phyloP scores from a whole-genome alignment of 2,329 filamentous ascomycete species.

The Davidsoniella australis region DNA sequence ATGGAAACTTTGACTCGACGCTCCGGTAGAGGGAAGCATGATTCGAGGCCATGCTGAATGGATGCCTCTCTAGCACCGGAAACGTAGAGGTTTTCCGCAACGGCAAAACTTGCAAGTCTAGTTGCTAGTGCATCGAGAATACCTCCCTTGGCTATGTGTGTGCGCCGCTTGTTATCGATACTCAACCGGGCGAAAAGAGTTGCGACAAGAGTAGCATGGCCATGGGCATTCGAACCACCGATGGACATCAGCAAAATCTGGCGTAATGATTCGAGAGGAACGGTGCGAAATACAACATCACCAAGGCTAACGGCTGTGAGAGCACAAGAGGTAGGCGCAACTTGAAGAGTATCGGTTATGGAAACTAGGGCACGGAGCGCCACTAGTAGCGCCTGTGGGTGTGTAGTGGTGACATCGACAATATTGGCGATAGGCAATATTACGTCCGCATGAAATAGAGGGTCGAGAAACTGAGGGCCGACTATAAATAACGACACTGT shows the following conservation, averaged over 20 bases:
- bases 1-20: conserved; percentile 43
- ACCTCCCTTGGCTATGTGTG: conserved; percentile 45
- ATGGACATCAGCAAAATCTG: neutral
- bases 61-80: conserved; percentile 42
- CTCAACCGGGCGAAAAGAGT: conserved; percentile 1
- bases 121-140: conserved; percentile 64
- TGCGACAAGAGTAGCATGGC: conserved; percentile 1
- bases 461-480: conserved; percentile 60
- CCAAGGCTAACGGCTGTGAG: neutral
- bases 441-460: conserved; percentile 50
- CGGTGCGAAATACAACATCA: neutral
- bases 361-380: conserved; percentile 43
- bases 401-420: conserved; percentile 47
- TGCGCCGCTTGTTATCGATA: conserved; percentile 3
- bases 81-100: conserved; percentile 50
- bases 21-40: conserved; percentile 44
- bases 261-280: neutral
- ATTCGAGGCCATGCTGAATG: conserved; percentile 34
- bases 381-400: conserved; percentile 50
- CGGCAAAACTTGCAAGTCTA: conserved; percentile 54
- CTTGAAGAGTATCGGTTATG: neutral
- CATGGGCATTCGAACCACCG: neutral
- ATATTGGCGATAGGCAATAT: conserved; percentile 55
- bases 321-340: conserved; percentile 1
- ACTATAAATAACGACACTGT: conserved; percentile 30